phyloP scores from a whole-genome alignment of 768 basidiomycete species.

The Suillus lakei region DNA sequence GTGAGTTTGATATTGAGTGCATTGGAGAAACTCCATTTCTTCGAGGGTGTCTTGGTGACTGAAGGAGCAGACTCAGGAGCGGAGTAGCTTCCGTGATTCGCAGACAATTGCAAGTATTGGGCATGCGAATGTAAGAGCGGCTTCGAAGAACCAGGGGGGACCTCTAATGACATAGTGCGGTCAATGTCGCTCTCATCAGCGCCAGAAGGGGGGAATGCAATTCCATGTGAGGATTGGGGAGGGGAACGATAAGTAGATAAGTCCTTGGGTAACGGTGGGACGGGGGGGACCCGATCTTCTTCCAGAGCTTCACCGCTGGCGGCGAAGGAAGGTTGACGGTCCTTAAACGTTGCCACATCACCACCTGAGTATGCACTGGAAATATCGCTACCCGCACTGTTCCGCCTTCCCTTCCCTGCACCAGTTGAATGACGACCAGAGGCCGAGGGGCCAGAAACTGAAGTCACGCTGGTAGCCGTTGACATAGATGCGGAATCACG shows the following conservation, averaged over 20 bases:
- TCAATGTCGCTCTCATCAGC: conserved; percentile 52
- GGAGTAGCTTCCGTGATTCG: conserved; percentile 41
- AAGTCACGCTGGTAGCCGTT: conserved; percentile 76
- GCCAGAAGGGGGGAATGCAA: conserved; percentile 52
- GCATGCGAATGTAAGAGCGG: conserved; percentile 29
- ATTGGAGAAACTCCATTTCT: conserved; percentile 95
- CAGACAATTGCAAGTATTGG: conserved; percentile 45
- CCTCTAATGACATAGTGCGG: conserved; percentile 56
- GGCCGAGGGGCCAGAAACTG: conserved; percentile 60
- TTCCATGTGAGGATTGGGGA: conserved; percentile 59
- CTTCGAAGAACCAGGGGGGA: conserved; percentile 41
- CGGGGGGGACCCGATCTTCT: conserved; percentile 80
- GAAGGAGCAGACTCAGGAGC: conserved; percentile 49
- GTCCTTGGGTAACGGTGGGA: conserved; percentile 92
- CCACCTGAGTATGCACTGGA: conserved; percentile 71
- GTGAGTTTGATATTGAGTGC: conserved; percentile 79
- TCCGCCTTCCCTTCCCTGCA: conserved; percentile 65
- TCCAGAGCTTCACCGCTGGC: conserved; percentile 63
- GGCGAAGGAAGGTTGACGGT: conserved; percentile 67
- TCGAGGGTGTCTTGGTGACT: conserved; percentile 80
- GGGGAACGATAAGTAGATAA: conserved; percentile 78
- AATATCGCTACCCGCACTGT: conserved; percentile 87
- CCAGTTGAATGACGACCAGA: conserved; percentile 75
- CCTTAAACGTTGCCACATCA: conserved; percentile 66
- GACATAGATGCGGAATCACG: conserved; percentile 88